phyloP scores from a whole-genome alignment of 805 yeast species.

The Wickerhamomyces mucosus region DNA sequence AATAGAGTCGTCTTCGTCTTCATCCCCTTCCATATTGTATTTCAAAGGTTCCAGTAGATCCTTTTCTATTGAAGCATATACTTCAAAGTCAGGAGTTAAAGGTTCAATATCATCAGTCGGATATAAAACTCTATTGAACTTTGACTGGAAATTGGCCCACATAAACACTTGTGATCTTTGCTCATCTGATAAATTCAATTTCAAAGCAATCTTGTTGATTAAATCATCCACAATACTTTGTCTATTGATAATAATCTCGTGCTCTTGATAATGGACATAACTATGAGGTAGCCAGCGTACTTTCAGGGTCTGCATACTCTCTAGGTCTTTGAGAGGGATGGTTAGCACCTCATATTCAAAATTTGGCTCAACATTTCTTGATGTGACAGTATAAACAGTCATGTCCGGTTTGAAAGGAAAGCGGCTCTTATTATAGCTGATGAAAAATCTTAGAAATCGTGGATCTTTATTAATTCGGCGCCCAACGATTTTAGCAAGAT shows the following conservation, averaged over 20 bases:
- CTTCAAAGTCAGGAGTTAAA: constrained; percentile 25
- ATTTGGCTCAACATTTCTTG: constrained; percentile 28
- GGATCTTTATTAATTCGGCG: constrained; percentile 43
- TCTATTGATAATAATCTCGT: constrained; percentile 62
- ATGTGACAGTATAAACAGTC: constrained; percentile 23
- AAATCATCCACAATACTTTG: constrained; percentile 47
- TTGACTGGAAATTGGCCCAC: constrained; percentile 40
- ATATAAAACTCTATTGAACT: constrained; percentile 27
- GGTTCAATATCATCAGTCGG: constrained; percentile 29
- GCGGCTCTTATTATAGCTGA: constrained; percentile 50
- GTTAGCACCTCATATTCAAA: constrained; percentile 73
- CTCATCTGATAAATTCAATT: constrained; percentile 40
- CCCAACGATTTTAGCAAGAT: constrained; percentile 56
- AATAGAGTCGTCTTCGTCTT: constrained; percentile 10
- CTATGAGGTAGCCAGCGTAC: constrained; percentile 69
- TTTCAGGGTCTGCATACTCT: constrained; percentile 56
- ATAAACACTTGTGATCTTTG: constrained; percentile 38
- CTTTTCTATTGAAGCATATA: constrained; percentile 41
- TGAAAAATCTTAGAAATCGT: constrained; percentile 53
- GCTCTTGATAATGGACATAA: constrained; percentile 56
- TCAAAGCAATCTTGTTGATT: constrained; percentile 44
- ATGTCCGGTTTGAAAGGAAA: constrained; percentile 33
- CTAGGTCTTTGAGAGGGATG: constrained; percentile 67
- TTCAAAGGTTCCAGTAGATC: constrained; percentile 24
- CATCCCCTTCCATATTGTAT: neutral